Conservation (phyloP, 1,284 basidiomycete species). For the Leucoagaricus sp. region DNA sequence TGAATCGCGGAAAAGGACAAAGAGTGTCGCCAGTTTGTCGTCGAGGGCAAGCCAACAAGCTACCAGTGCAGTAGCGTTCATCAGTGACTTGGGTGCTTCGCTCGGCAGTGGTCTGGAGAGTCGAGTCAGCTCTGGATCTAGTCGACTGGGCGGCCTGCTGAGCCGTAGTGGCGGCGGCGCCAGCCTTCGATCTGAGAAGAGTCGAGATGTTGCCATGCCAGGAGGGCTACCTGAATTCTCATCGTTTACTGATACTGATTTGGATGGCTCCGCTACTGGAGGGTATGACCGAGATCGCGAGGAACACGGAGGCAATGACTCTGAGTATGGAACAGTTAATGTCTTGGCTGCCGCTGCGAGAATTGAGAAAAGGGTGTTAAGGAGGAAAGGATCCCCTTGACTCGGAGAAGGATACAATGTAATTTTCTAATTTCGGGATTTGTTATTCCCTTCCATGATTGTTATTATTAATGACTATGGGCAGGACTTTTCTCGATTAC, state of each 20-base stretch:
- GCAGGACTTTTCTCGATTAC: neutral
- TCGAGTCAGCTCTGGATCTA: neutral
- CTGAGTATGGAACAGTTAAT: slow-evolving; percentile 1
- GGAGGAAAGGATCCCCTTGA: slow-evolving; percentile 1
- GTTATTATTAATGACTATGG: neutral
- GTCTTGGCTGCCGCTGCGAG: slow-evolving; percentile 11
- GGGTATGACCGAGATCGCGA: neutral
- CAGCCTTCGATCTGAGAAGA: slow-evolving; percentile 1
- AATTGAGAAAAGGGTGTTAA: slow-evolving; percentile 9
- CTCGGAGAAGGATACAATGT: neutral
- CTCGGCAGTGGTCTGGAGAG: neutral
- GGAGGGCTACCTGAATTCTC: slow-evolving; percentile 1
- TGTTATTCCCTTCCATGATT: neutral
- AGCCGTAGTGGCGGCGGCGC: slow-evolving; percentile 7
- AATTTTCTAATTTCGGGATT: neutral
- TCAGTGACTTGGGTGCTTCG: neutral
- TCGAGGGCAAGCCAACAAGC: neutral
- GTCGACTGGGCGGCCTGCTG: neutral
- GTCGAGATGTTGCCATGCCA: neutral
- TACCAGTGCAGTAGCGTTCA: neutral
- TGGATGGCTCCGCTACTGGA: neutral
- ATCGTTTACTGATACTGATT: neutral
- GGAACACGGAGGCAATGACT: neutral
- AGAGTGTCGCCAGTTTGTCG: slow-evolving; percentile 5
- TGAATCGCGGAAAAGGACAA: slow-evolving; percentile 8